phyloP scores from a whole-genome alignment of 225 moss, liverwort and hornwort genomes.

The Asterella californica region DNA sequence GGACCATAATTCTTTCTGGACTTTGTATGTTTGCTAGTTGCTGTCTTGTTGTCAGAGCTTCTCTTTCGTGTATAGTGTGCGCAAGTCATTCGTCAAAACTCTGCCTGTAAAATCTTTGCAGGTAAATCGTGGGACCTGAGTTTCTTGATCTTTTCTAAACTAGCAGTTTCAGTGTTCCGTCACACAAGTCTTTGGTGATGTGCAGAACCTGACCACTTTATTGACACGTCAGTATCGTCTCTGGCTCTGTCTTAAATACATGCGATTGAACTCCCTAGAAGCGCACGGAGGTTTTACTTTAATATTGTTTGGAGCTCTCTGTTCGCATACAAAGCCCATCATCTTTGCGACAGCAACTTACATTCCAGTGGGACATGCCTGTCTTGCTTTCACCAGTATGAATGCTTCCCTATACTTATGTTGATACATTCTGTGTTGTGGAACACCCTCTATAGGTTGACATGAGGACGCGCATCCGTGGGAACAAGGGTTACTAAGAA shows the following conservation, averaged over 20 bases:
- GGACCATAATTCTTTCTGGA: not conserved
- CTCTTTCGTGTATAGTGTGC: not conserved
- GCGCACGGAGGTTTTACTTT: not conserved
- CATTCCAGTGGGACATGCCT: not conserved
- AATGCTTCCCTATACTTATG: not conserved
- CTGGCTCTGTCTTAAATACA: not conserved
- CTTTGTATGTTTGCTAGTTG: not conserved
- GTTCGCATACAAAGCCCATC: not conserved
- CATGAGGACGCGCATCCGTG: conserved; percentile 50
- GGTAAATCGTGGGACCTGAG: not conserved
- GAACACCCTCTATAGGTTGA: conserved; percentile 37
- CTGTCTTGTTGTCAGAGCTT: not conserved
- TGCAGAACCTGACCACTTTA: not conserved
- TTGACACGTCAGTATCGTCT: not conserved
- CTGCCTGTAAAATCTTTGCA: not conserved
- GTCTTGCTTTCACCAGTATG: not conserved
- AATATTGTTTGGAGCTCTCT: not conserved
- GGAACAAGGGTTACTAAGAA: conserved; percentile 45
- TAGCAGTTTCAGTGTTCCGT: not conserved
- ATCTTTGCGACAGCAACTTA: not conserved
- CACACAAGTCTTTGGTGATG: not conserved
- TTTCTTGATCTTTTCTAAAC: not conserved
- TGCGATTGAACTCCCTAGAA: not conserved
- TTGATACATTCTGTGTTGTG: not conserved
- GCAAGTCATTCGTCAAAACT: not conserved